phyloP scores from a whole-genome alignment of 75 land plant species.

The Cupressus sempervirens region DNA sequence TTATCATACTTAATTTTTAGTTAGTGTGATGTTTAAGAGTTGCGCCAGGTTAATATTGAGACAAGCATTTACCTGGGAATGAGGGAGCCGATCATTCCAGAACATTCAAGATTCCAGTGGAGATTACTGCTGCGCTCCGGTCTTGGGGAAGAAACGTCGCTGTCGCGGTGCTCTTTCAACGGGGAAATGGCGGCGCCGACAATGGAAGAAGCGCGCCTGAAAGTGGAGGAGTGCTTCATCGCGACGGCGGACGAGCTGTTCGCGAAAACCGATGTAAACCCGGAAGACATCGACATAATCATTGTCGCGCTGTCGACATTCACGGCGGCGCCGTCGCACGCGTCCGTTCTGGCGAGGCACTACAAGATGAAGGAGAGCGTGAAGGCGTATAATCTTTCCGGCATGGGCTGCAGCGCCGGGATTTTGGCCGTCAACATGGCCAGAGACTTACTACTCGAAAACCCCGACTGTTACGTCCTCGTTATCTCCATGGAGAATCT shows the following conservation, averaged over 20 bases:
- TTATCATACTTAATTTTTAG: too few species aligned
- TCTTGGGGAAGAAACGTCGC: too few species aligned
- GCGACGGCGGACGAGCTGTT: conserved; percentile 55
- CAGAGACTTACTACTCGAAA: conserved; percentile 29
- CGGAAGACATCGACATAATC: conserved; percentile 47
- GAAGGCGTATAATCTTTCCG: conserved; percentile 34
- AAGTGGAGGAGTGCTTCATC: neutral
- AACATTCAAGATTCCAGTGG: too few species aligned
- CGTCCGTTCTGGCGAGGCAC: conserved; percentile 34
- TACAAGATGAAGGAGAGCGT: conserved; percentile 19
- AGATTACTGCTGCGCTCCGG: too few species aligned
- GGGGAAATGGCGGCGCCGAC: too few species aligned
- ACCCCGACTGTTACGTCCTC: conserved; percentile 36
- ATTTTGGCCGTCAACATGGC: conserved; percentile 50
- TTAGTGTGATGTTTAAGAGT: too few species aligned
- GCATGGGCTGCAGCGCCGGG: conserved; percentile 26
- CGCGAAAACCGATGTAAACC: conserved; percentile 30
- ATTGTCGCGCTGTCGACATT: conserved; percentile 61
- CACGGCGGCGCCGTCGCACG: conserved; percentile 58
- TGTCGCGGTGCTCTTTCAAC: too few species aligned
- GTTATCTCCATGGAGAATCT: conserved; percentile 38
- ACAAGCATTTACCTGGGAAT: too few species aligned
- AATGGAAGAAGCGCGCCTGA: too few species aligned
- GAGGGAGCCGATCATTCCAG: too few species aligned
- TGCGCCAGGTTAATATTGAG: too few species aligned